Evolutionary conservation across 1,284 basidiomycete genomes (phyloP).

Genomic region (Tylopilus sp.): DNA sequence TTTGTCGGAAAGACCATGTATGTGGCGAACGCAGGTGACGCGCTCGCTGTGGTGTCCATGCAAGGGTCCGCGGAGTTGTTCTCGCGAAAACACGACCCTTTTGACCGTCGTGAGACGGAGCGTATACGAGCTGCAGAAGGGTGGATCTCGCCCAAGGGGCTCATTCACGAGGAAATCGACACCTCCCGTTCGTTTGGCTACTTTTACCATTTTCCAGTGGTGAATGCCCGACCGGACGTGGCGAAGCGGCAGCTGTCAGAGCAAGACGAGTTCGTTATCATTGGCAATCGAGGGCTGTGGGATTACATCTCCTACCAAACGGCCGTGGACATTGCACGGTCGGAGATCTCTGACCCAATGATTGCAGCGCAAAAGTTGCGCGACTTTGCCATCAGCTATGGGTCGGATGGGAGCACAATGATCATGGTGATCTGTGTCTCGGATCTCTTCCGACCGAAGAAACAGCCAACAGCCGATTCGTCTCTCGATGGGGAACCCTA

Average conservation of each 20-base stretch:
- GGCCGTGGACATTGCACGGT: constrained; percentile 96
- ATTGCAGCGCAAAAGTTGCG: constrained; percentile 97
- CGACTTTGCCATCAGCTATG: constrained; percentile 98
- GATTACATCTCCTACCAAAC: constrained; percentile 96
- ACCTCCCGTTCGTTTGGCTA: constrained; percentile 95
- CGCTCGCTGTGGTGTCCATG: constrained; percentile 90
- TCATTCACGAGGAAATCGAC: constrained; percentile 94
- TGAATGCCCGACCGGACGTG: constrained; percentile 92
- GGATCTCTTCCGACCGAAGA: constrained; percentile 76
- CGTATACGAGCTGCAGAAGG: constrained; percentile 95
- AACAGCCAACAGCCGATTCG: constrained; percentile 57
- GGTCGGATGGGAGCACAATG: constrained; percentile 95
- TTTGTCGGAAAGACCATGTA: constrained; percentile 86
- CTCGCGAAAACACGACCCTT: constrained; percentile 91
- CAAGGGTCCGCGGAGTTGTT: constrained; percentile 84
- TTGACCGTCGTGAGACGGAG: constrained; percentile 86
- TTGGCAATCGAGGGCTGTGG: constrained; percentile 96
- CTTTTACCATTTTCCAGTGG: constrained; percentile 91
- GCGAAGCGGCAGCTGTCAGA: constrained; percentile 79
- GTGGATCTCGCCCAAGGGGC: constrained; percentile 95
- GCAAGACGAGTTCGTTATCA: constrained; percentile 96
- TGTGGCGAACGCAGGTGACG: constrained; percentile 92
- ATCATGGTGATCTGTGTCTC: constrained; percentile 96
- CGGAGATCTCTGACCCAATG: constrained; percentile 91
- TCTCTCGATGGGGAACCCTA: constrained; percentile 56